These are phyloP conservation scores for Firmiana major DNA, from an alignment of 345 rosid genomes.

Conservation along the genomic window DNA sequence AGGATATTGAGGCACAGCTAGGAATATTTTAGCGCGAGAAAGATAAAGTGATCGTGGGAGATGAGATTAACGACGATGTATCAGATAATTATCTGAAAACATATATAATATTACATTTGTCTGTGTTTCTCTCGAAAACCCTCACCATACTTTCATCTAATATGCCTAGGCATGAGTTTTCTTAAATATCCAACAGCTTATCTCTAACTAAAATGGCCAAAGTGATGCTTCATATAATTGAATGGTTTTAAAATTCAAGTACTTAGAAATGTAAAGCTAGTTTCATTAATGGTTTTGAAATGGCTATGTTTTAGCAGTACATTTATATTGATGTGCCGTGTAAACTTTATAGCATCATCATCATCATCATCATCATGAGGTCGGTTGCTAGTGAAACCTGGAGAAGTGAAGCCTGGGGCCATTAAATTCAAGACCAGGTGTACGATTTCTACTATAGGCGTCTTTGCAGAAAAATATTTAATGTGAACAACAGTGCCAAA, in stretches of 20 bases:
- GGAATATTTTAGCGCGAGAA: slow-evolving; percentile 18
- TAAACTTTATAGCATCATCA: no score
- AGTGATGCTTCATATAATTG: no score
- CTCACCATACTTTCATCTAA: neutral
- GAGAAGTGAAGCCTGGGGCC: neutral
- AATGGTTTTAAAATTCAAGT: neutral
- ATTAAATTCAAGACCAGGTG: neutral
- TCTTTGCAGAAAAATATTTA: neutral
- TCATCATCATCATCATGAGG: neutral
- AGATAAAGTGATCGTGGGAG: slow-evolving; percentile 2
- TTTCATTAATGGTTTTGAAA: neutral
- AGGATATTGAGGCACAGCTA: slow-evolving; percentile 9
- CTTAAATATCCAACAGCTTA: no score
- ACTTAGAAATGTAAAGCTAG: no score
- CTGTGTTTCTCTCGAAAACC: neutral
- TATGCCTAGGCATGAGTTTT: neutral
- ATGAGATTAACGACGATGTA: no score
- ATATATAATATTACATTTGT: neutral
- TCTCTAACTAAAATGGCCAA: no score
- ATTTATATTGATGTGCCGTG: neutral
- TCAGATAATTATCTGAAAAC: no score
- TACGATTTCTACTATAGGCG: neutral
- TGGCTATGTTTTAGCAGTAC: neutral
- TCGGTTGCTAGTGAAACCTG: neutral
- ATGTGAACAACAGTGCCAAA: neutral